Conservation (phyloP, 768 basidiomycete species). For the Grammothele lineata region DNA sequence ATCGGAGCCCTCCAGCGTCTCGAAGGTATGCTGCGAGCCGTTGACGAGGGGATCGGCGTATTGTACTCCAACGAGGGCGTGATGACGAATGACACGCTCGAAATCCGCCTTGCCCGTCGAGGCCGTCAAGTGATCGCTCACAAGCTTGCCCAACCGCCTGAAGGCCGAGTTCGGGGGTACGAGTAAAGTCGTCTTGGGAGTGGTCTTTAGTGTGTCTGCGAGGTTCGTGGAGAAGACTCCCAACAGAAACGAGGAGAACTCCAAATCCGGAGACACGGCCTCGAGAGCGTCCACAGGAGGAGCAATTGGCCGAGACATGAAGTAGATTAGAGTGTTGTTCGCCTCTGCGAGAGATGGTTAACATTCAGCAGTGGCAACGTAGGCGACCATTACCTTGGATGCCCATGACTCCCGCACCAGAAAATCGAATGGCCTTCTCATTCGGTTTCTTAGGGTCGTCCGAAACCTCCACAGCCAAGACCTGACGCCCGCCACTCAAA, state of each 20-base stretch:
- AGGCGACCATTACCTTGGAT: conserved; percentile 55
- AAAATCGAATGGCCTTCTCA: conserved; percentile 67
- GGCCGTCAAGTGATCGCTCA: conserved; percentile 81
- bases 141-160: conserved; percentile 74
- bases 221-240: conserved; percentile 84
- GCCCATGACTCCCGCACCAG: conserved; percentile 75
- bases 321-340: conserved; percentile 83
- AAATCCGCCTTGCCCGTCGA: conserved; percentile 63
- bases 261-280: conserved; percentile 76
- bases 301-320: conserved; percentile 76
- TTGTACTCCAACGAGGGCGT: conserved; percentile 70
- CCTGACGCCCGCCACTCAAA: conserved; percentile 64
- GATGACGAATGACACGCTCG: conserved; percentile 82
- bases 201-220: conserved; percentile 59
- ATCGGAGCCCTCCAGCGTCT: conserved; percentile 83
- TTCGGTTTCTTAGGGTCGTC: conserved; percentile 35
- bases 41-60: conserved; percentile 61
- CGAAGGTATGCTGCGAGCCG: conserved; percentile 68
- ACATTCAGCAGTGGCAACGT: neutral
- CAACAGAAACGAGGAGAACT: conserved; percentile 87
- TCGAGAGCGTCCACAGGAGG: conserved; percentile 81
- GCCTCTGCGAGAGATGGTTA: conserved; percentile 42
- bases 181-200: conserved; percentile 74
- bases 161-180: conserved; percentile 92
- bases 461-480: conserved; percentile 63